A percentile compares a stretch with the other conserved stretches of the same genome.
Conservation (phyloP, 139 green algal species). For the Chlorella sp. region DNA sequence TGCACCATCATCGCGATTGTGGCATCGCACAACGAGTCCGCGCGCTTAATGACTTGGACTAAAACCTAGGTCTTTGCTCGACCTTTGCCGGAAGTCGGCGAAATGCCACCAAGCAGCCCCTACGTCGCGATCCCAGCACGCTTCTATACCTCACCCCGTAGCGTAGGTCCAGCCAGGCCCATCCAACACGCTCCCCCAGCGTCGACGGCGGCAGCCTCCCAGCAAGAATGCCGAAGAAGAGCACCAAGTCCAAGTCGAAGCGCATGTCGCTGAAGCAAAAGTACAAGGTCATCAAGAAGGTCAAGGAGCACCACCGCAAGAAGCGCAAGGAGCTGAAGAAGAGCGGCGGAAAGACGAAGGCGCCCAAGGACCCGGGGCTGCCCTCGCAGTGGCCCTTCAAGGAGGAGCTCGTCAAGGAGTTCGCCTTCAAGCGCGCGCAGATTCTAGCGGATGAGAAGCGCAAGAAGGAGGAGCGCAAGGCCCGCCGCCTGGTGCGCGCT, state of each 20-base stretch:
- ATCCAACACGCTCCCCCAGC: neutral
- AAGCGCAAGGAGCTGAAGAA: constrained; percentile 78
- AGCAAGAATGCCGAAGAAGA: constrained; percentile 75
- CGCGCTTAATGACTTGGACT: too few species aligned
- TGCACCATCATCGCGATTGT: too few species aligned
- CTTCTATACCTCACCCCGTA: neutral
- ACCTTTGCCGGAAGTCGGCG: too few species aligned
- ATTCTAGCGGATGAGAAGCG: constrained; percentile 50
- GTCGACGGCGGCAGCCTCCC: neutral
- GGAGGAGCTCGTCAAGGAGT: constrained; percentile 87
- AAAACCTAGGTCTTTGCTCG: too few species aligned
- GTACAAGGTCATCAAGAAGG: constrained; percentile 82
- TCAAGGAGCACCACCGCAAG: constrained; percentile 88
- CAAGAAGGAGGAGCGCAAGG: constrained; percentile 63
- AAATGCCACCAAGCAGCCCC: neutral
- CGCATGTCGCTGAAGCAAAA: constrained; percentile 87
- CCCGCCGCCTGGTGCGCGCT: constrained; percentile 25
- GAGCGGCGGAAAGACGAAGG: constrained; percentile 47
- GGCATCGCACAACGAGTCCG: too few species aligned
- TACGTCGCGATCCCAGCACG: neutral
- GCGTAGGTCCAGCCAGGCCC: neutral
- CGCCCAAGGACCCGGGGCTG: constrained; percentile 88
- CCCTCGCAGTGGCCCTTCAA: constrained; percentile 91
- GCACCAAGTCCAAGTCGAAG: constrained; percentile 88
- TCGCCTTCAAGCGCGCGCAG: constrained; percentile 71